Percentiles rank a stretch among this genome's conserved stretches.
phyloP scores from a whole-genome alignment of 2,329 filamentous ascomycete genomes.

The Xylariales sp. region DNA sequence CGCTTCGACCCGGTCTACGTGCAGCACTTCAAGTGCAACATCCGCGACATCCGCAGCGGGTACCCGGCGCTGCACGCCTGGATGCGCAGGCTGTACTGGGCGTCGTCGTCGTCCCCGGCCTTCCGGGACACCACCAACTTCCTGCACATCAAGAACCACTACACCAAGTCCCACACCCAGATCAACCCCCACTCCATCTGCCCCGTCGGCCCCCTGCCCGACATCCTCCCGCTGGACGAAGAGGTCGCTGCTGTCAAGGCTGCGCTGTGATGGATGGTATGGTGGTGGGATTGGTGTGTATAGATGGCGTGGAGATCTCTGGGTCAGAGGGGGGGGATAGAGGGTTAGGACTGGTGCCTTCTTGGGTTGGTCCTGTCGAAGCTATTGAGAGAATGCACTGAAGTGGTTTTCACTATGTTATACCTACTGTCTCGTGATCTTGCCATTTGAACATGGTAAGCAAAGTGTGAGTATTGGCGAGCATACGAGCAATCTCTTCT shows the following conservation, averaged over 20 bases:
- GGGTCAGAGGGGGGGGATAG: too few species aligned
- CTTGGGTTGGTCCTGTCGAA: too few species aligned
- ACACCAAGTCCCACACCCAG: conserved; percentile 70
- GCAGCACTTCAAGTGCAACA: conserved; percentile 89
- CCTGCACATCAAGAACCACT: conserved; percentile 90
- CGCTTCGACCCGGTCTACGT: conserved; percentile 75
- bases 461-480: neutral
- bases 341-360: neutral
- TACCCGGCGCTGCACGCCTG: conserved; percentile 85
- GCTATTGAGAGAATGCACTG: neutral
- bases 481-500: neutral
- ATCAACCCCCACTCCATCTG: conserved; percentile 80
- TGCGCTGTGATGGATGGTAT: neutral
- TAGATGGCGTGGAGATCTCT: too few species aligned
- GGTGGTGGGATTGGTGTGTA: neutral
- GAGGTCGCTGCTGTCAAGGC: conserved; percentile 73
- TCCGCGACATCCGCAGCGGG: conserved; percentile 84
- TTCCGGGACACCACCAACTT: conserved; percentile 89
- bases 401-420: neutral
- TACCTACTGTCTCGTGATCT: neutral
- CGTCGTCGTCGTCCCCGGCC: conserved; percentile 61
- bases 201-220: conserved; percentile 83
- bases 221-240: conserved; percentile 81
- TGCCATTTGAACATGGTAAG: neutral
- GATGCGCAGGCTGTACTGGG: conserved; percentile 89